Conservation (phyloP, 108 stramenopile species). For the Pseudonitzschia delicatissima region DNA sequence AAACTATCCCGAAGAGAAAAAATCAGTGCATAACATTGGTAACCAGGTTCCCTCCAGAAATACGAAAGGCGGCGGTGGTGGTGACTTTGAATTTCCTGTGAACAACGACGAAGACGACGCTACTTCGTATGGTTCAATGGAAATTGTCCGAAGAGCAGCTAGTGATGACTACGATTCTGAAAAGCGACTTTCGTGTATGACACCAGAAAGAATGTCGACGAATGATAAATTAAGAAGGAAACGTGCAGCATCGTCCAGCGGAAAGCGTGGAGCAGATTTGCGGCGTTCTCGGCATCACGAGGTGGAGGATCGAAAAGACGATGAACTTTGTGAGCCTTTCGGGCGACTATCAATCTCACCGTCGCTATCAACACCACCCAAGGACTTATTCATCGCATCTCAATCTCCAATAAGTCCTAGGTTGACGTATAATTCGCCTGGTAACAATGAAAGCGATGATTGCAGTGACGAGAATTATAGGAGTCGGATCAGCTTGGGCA, state of each 20-base stretch:
- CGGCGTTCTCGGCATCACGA: conserved; percentile 12
- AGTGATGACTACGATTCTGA: background rate
- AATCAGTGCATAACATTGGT: too few species aligned
- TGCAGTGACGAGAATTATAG: background rate
- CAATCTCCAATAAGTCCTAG: conserved; percentile 36
- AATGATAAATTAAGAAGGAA: background rate
- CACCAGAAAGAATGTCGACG: background rate
- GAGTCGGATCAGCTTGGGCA: conserved; percentile 7
- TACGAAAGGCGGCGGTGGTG: background rate
- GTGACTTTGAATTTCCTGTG: background rate
- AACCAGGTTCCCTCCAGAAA: conserved; percentile 1
- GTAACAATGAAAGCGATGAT: background rate
- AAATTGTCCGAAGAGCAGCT: conserved; percentile 16
- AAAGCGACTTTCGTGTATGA: background rate
- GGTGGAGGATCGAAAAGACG: background rate
- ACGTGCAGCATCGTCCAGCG: conserved; percentile 33
- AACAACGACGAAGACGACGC: background rate
- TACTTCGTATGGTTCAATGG: conserved; percentile 20
- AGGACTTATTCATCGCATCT: conserved; percentile 25
- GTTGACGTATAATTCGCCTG: conserved; percentile 22
- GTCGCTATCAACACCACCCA: background rate
- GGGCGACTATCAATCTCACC: conserved; percentile 23
- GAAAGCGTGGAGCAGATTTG: conserved; percentile 35
- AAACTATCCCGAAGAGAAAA: background rate
- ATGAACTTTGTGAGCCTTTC: conserved; percentile 15